Percentiles rank a stretch among this genome's conserved stretches.
phyloP scores from a whole-genome alignment of 495 filamentous ascomycete genomes.

The Talaromyces nanjingensis region DNA sequence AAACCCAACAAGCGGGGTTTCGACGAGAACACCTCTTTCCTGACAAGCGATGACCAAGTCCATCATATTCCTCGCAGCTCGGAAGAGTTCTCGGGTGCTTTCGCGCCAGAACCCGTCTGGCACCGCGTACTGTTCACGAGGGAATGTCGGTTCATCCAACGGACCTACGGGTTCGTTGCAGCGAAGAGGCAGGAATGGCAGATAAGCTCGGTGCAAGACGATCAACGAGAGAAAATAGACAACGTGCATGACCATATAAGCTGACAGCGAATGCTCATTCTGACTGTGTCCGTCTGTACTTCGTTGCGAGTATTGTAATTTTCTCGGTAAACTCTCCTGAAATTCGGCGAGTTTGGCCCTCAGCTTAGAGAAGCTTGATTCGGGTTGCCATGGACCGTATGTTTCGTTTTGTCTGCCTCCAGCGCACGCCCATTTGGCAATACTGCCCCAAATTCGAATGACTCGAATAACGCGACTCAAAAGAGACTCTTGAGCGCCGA shows the following conservation, averaged over 20 bases:
- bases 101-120: constrained; percentile 64
- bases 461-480: constrained; percentile 70
- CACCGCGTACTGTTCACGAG: constrained; percentile 41
- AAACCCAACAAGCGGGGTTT: constrained; percentile 75
- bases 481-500: constrained; percentile 59
- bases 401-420: constrained; percentile 59
- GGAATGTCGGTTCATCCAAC: constrained; percentile 62
- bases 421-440: constrained; percentile 67
- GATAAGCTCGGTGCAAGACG: constrained; percentile 72
- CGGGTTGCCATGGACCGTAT: constrained; percentile 54
- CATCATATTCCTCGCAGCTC: constrained; percentile 64
- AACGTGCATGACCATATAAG: constrained; percentile 73
- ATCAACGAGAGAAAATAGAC: constrained; percentile 71
- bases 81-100: constrained; percentile 68
- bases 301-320: constrained; percentile 60
- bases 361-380: constrained; percentile 57
- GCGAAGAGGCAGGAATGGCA: constrained; percentile 73
- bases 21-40: constrained; percentile 61
- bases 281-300: constrained; percentile 62
- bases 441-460: constrained; percentile 71
- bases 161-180: constrained; percentile 65
- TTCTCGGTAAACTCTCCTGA: constrained; percentile 58
- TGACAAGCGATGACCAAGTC: constrained; percentile 70
- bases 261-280: constrained; percentile 59
- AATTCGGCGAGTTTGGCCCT: constrained; percentile 57